Evolutionary conservation across 192 early-diverging fungal genomes (phyloP).

Genomic region (Umbelopsis sp.): DNA sequence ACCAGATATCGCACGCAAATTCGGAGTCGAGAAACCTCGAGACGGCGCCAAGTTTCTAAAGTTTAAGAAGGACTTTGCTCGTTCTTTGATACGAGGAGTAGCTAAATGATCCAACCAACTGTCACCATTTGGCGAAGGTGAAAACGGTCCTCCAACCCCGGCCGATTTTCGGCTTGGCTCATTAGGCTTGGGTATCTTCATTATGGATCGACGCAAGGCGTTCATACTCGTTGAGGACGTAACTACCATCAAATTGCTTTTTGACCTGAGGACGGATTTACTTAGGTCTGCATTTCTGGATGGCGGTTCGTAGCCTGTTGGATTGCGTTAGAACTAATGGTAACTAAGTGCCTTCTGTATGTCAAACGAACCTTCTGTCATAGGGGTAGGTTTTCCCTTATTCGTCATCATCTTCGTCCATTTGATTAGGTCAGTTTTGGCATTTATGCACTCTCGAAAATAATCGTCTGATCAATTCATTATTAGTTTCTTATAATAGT

Average conservation of each 20-base stretch:
- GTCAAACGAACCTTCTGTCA: not conserved
- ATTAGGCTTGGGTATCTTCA: slow-evolving; percentile 4
- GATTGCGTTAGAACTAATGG: not conserved
- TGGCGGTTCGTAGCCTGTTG: not conserved
- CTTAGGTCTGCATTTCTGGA: not conserved
- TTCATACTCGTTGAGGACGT: slow-evolving; percentile 6
- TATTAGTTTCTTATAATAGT: not conserved
- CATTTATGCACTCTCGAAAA: not conserved
- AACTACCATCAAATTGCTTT: slow-evolving; percentile 4
- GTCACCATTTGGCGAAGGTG: slow-evolving; percentile 5
- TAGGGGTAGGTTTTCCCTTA: not conserved
- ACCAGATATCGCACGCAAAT: slow-evolving; percentile 1
- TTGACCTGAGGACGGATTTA: not conserved
- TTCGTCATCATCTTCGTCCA: not conserved
- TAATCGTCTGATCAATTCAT: not conserved
- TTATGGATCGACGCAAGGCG: not conserved
- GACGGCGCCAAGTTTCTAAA: not conserved
- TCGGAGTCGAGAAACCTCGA: slow-evolving; percentile 5
- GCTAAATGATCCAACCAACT: not conserved
- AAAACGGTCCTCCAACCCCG: not conserved
- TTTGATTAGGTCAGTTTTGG: not conserved
- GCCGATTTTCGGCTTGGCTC: not conserved
- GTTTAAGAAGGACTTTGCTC: not conserved
- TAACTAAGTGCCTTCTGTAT: not conserved
- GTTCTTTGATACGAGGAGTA: slow-evolving; percentile 3